These are phyloP conservation scores for Eucalyptus regnans DNA, from an alignment of 345 rosid genomes.

Conservation along the genomic window DNA sequence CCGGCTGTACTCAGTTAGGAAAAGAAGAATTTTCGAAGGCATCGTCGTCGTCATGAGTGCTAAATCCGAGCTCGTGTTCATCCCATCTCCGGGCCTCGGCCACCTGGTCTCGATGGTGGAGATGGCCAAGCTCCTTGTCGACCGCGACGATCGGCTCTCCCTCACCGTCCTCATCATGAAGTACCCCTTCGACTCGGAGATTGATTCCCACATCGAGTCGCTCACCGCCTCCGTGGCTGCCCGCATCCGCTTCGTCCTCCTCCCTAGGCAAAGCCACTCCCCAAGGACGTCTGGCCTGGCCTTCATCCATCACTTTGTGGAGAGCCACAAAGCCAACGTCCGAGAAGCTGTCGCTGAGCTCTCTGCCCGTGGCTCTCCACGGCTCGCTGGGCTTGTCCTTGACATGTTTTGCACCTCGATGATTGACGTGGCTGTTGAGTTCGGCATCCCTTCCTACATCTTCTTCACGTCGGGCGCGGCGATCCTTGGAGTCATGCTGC, in stretches of 20 bases:
- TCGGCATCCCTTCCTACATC: constrained; percentile 25
- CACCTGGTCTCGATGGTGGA: too few species aligned
- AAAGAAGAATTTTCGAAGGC: too few species aligned
- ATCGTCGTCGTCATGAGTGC: too few species aligned
- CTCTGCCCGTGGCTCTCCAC: constrained; percentile 8
- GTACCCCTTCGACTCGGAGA: too few species aligned
- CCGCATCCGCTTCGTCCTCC: constrained; percentile 20
- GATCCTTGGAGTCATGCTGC: constrained; percentile 6
- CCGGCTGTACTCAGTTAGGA: too few species aligned
- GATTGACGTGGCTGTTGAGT: constrained; percentile 39
- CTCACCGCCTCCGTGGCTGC: background rate
- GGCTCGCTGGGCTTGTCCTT: background rate
- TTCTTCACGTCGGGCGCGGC: constrained; percentile 28
- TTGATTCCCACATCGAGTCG: background rate
- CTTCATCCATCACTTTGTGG: constrained; percentile 18
- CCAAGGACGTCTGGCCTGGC: background rate
- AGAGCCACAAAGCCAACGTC: constrained; percentile 13
- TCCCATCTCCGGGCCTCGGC: too few species aligned
- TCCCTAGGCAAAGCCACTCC: background rate
- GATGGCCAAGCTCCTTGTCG: too few species aligned
- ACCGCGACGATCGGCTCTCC: too few species aligned
- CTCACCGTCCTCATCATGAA: too few species aligned
- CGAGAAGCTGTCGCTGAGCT: background rate
- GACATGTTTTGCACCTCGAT: background rate
- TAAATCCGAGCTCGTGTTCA: too few species aligned